These are phyloP conservation scores for Aristolochia contorta DNA, from an alignment of 164 flowering plant genomes.

Conservation along the genomic window DNA sequence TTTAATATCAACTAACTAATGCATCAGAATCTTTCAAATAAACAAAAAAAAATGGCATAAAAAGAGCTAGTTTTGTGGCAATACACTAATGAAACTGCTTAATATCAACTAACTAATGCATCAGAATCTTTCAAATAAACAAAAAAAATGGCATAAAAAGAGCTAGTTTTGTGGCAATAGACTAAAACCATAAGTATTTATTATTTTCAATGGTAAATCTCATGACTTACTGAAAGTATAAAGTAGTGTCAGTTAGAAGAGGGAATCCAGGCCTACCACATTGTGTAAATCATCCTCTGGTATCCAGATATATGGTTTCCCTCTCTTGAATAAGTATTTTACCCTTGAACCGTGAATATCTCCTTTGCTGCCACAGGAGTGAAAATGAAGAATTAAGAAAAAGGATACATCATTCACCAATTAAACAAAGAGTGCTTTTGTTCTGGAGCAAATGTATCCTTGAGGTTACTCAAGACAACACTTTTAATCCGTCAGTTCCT, in stretches of 20 bases:
- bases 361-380: conserved; percentile 40
- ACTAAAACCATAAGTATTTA: background rate
- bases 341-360: conserved; percentile 57
- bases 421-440: background rate
- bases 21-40: too few species aligned
- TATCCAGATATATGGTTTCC: conserved; percentile 75
- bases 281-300: conserved; percentile 72
- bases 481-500: too few species aligned
- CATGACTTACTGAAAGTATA: background rate
- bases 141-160: background rate
- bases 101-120: too few species aligned
- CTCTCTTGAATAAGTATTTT: conserved; percentile 57
- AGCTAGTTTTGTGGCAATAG: background rate
- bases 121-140: too few species aligned
- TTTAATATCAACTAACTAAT: too few species aligned
- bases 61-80: background rate
- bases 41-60: background rate
- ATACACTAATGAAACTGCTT: too few species aligned
- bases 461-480: too few species aligned
- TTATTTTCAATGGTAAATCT: background rate
- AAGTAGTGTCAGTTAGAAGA: background rate
- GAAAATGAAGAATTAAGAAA: background rate
- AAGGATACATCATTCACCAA: too few species aligned
- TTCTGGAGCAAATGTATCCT: background rate
- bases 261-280: conserved; percentile 36